Evolutionary conservation across 2,329 filamentous ascomycete genomes (phyloP), one percentile per base, ranked within the genome.

Genomic region (Xylariaceae sp.): DNA sequence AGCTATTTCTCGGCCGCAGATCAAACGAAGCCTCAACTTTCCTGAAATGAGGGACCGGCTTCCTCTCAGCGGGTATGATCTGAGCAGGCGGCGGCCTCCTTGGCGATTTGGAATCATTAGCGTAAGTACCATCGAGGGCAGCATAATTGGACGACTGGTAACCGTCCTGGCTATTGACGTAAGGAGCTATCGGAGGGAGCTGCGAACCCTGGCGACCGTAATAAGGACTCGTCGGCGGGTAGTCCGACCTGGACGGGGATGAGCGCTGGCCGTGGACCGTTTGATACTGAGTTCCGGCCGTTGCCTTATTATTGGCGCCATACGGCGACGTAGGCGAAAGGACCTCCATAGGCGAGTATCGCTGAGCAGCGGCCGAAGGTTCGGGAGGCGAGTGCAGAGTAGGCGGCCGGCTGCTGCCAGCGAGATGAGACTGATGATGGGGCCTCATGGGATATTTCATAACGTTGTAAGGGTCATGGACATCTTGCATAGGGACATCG

Each of bases 331-430:
- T 85, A 47, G 92, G 90, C 62, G 92, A 91, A 62, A 95, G 79
- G 13, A 86, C 84, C 73, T 96, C 93, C 92, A 97, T 97, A 64
- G 93, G 94, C 51, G 93, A 97, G 76, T 97, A 97, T 72, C 92
- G 86, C 74, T 95, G 90, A 61, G 92, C 90, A 59, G 91, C 90
- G 54, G 90, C 82, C 49, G 91, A 94, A 60, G 89, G 86, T 70
- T 93, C 87, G 66, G 87, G 86, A 54, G 87, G 78, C 51, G 88
- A 89, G 73, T 93, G 88, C 68, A 91, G 84, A 63, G 84, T 90
- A 61, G 85, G 68, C 48, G 77, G 66, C 62, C 77, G 74, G 65
- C 77, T 75, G 66, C 77, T 73, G 57, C 75, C 75, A 34, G 82
- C 85, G 61, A 84, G 79, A 67, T 93, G 86, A 70, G 91, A 85